Base-by-base conservation (phyloP, 371 early-diverging fungal species). In the Choanephora cucurbitarum region DNA sequence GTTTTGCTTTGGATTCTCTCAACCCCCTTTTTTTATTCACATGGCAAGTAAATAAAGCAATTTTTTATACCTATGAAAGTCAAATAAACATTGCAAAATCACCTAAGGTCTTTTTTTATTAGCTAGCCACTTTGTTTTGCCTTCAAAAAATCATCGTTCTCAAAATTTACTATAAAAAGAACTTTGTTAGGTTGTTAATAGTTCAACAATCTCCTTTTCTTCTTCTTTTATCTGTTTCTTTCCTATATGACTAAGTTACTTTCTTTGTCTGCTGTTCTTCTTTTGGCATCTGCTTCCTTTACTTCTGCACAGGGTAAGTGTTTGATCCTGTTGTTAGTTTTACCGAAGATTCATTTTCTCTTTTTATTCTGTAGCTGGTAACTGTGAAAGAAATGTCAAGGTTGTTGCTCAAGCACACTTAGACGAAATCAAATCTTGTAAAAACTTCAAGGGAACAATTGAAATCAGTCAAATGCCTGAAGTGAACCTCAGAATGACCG, bases 361-460 rank as follows among this genome's bases (percentile, higher is more conserved):
- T 28, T 28, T 7, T 7, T 28, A 28, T 5, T 7, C 28, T 28
- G 7, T 13, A 14, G 37, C 9, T 14, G 10, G 14, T 11, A 37
- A 37, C 13, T 61, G 62, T 32, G 48, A 51, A 23, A 51, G 32
- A 32, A 62, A 43, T 32, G 5, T 58, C 31, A 62, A 53, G 9
- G 51, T 61, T 3, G 31, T 58, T 8, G 65, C 63, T 10, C 83
- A 83, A 60, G 66, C 58, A 3, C 81, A 85, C 31, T 63, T 85
- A 8, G 73, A 78, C 32, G 31, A 71, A 7, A 56, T 85, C 31
- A 72, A 64, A 7, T 49, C 57, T 19, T 85, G 85, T 55, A 68
- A 67, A 15, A 46, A 33, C 6, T 80, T 73, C 52, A 70, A 66
- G 31, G 85, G 83, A 1, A 61, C 66, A 23, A 71, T 82, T 22